These are phyloP conservation scores for Fagopyrum tataricum DNA, from an alignment of 148 eudicot species.

Conservation along the genomic window DNA sequence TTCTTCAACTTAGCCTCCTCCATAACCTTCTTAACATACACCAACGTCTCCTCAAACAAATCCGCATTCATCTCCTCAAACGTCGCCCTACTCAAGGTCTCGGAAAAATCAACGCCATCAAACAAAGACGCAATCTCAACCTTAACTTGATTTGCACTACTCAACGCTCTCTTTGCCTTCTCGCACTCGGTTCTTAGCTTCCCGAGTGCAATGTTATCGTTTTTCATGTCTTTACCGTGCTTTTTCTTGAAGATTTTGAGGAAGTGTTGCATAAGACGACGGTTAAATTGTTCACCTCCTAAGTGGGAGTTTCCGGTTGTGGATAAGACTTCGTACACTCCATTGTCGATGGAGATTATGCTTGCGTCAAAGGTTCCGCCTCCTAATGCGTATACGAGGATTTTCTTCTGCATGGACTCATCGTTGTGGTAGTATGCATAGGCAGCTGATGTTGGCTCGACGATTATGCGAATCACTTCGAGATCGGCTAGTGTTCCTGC, in stretches of 20 bases:
- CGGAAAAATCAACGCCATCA: constrained; percentile 59
- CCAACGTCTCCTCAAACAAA: constrained; percentile 74
- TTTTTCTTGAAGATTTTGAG: constrained; percentile 60
- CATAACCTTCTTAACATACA: constrained; percentile 68
- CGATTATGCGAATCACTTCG: constrained; percentile 54
- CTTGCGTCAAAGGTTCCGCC: constrained; percentile 69
- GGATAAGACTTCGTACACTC: constrained; percentile 61
- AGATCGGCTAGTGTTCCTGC: constrained; percentile 54
- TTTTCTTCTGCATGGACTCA: constrained; percentile 58
- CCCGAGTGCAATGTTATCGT: constrained; percentile 68
- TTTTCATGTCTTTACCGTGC: constrained; percentile 70
- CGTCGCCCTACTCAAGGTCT: constrained; percentile 68
- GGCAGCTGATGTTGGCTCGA: constrained; percentile 63
- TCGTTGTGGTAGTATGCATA: constrained; percentile 65
- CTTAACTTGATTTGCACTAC: constrained; percentile 75
- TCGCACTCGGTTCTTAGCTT: constrained; percentile 65
- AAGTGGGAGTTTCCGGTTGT: constrained; percentile 69
- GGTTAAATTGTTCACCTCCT: constrained; percentile 76
- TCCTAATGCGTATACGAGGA: constrained; percentile 71
- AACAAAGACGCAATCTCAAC: constrained; percentile 69
- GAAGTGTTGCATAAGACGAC: constrained; percentile 59
- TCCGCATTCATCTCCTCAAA: constrained; percentile 75
- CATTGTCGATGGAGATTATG: constrained; percentile 55
- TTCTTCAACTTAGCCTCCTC: constrained; percentile 63
- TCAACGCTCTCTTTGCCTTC: constrained; percentile 68